Evolutionary conservation across 371 early-diverging fungal species (phyloP).

Genomic region (Actinomucor elegans): DNA sequence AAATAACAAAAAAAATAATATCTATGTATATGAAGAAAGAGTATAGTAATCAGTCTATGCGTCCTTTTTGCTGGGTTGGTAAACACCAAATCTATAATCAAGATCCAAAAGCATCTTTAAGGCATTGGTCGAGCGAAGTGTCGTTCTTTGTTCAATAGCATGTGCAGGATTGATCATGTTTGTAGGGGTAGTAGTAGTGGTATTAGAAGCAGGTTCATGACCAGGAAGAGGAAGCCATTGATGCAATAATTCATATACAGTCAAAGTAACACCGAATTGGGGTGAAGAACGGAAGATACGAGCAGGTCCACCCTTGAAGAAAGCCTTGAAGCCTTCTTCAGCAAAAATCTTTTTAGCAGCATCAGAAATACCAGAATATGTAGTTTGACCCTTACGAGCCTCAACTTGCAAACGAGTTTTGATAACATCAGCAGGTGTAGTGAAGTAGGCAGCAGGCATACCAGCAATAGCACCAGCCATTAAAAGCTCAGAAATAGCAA

Average conservation of each 20-base stretch:
- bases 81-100: conserved; percentile 60
- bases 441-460: conserved; percentile 96
- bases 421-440: conserved; percentile 98
- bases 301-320: conserved; percentile 95
- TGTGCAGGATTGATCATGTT: conserved; percentile 12
- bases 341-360: conserved; percentile 83
- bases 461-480: conserved; percentile 94
- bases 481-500: conserved; percentile 77
- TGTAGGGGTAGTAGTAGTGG: conserved; percentile 22
- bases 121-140: conserved; percentile 61
- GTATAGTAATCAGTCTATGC: background rate
- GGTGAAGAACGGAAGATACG: conserved; percentile 88
- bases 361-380: conserved; percentile 85
- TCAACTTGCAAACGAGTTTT: conserved; percentile 97
- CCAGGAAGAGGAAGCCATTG: conserved; percentile 72
- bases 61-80: conserved; percentile 22
- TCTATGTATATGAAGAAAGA: background rate
- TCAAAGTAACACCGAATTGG: conserved; percentile 95
- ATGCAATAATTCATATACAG: conserved; percentile 91
- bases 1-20: background rate
- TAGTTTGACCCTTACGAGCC: conserved; percentile 85
- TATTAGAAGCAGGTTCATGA: conserved; percentile 24
- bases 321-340: conserved; percentile 93
- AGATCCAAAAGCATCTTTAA: conserved; percentile 65
- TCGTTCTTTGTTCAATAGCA: conserved; percentile 28